These are phyloP conservation scores for Glycine latifolia DNA, from an alignment of 306 rosid genomes.

Conservation along the genomic window DNA sequence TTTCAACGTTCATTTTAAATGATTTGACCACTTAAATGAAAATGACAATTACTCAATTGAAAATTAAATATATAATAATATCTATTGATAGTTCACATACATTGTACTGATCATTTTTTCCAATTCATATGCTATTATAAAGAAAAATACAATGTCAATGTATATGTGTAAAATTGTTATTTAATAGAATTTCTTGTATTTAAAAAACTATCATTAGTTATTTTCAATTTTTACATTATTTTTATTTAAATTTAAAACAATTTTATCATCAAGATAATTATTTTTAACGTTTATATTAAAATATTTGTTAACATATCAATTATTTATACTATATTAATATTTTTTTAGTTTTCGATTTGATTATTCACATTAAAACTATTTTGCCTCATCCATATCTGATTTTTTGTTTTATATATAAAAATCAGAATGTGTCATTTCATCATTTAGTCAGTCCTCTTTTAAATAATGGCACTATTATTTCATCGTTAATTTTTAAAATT, in stretches of 20 bases:
- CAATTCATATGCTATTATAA: neutral
- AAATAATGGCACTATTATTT: neutral
- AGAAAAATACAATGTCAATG: neutral
- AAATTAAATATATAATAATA: neutral
- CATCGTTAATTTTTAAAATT: neutral
- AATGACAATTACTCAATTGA: neutral
- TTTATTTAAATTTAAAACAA: neutral
- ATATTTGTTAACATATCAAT: no score
- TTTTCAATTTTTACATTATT: neutral
- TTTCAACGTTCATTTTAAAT: neutral
- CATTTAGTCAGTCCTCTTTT: neutral
- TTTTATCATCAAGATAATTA: no score
- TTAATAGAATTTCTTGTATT: neutral
- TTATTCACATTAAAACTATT: neutral
- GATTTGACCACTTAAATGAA: neutral
- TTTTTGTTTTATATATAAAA: neutral
- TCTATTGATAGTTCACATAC: neutral
- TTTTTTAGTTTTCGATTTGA: neutral
- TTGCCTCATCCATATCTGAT: neutral
- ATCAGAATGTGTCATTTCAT: neutral
- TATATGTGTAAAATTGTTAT: neutral
- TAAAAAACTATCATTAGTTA: neutral
- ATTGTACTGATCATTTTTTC: neutral
- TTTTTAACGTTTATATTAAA: no score
- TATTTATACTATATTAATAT: no score